These are phyloP conservation scores for Talaromyces amestolkiae DNA, from an alignment of 2,329 filamentous ascomycete genomes.

Conservation along the genomic window DNA sequence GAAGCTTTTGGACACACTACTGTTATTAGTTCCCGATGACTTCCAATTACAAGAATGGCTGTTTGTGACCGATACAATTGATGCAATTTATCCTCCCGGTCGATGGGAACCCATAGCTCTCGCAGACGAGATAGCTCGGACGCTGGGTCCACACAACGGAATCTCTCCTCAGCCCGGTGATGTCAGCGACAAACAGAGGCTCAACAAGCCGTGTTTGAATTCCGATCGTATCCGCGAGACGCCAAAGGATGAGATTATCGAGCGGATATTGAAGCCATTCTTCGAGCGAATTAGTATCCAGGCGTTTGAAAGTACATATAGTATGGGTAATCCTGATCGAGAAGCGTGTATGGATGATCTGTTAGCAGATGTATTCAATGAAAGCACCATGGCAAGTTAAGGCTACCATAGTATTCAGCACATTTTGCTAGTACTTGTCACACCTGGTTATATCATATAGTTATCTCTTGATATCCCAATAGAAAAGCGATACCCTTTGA, in stretches of 20 bases:
- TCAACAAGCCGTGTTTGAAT: constrained; percentile 43
- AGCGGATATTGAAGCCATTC: constrained; percentile 79
- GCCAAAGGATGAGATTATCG: constrained; percentile 62
- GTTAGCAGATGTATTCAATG: constrained; percentile 75
- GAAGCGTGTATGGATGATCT: constrained; percentile 63
- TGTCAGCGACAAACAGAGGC: constrained; percentile 30
- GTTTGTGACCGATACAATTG: constrained; percentile 94
- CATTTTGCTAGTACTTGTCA: neutral
- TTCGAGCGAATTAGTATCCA: constrained; percentile 89
- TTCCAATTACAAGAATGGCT: constrained; percentile 99
- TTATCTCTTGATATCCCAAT: too few relatives aligned
- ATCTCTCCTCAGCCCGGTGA: constrained; percentile 29
- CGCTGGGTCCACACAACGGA: constrained; percentile 55
- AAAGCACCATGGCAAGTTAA: constrained; percentile 57
- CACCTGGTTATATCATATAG: neutral
- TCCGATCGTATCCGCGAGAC: constrained; percentile 53
- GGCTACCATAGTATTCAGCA: neutral
- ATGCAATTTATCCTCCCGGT: constrained; percentile 81
- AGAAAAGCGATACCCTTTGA: too few relatives aligned
- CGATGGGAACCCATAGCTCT: constrained; percentile 70
- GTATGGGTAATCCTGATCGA: constrained; percentile 69
- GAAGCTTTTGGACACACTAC: constrained; percentile 86
- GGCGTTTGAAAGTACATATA: constrained; percentile 89
- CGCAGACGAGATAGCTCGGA: constrained; percentile 79
- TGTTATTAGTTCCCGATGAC: constrained; percentile 84